These are phyloP conservation scores for Chrysosporium queenslandicum DNA, from an alignment of 2,329 filamentous ascomycete species.

Conservation along the genomic window DNA sequence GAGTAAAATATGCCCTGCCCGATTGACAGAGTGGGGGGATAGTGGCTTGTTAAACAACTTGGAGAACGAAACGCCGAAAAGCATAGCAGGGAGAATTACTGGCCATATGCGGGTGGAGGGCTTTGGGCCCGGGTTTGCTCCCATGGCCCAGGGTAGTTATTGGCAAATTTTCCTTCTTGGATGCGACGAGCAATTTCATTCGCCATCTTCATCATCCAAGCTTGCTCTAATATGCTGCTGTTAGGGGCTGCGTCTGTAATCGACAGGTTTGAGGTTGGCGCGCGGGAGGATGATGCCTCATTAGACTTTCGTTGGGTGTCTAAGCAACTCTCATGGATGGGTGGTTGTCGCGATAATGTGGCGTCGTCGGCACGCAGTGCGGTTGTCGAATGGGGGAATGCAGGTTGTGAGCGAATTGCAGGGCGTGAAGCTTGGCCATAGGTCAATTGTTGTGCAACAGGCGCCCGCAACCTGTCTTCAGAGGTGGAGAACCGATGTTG, in stretches of 20 bases:
- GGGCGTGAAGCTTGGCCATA: not conserved
- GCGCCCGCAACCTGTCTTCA: not conserved
- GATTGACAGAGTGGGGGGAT: slow-evolving; percentile 3
- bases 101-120: slow-evolving; percentile 39
- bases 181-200: slow-evolving; percentile 77
- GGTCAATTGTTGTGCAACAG: slow-evolving; percentile 1
- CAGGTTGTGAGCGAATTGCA: not conserved
- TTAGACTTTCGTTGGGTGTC: not conserved
- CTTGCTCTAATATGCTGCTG: slow-evolving; percentile 37
- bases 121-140: slow-evolving; percentile 29
- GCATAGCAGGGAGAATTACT: slow-evolving; percentile 28
- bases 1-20: not conserved
- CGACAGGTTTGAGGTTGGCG: slow-evolving; percentile 2
- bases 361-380: not conserved
- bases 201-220: slow-evolving; percentile 59
- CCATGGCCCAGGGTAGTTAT: slow-evolving; percentile 30
- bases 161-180: slow-evolving; percentile 64
- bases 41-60: not conserved
- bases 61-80: too few relatives aligned
- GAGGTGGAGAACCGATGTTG: slow-evolving; percentile 5
- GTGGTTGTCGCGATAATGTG: not conserved
- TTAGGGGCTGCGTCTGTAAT: slow-evolving; percentile 17
- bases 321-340: not conserved
- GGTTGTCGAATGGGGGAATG: not conserved
- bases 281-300: not conserved